These are phyloP conservation scores for Carex myosuroides DNA, from an alignment of 176 grass and related monocot species.

Conservation along the genomic window DNA sequence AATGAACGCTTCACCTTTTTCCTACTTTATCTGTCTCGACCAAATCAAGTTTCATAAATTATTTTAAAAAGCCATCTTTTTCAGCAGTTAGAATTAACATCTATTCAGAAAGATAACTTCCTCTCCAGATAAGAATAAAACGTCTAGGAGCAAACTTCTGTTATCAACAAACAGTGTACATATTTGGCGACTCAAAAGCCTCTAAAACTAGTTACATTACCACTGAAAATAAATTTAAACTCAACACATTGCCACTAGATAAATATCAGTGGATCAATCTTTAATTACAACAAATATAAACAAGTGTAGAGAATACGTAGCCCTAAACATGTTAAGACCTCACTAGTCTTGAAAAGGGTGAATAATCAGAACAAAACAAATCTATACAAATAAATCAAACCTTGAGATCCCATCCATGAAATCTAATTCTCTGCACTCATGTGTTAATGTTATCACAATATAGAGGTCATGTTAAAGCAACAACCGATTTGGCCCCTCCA, in stretches of 20 bases:
- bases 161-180: slow-evolving; percentile 1
- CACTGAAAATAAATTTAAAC: slow-evolving; percentile 4
- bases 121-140: neutral
- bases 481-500: slow-evolving; percentile 5
- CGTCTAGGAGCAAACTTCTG: neutral
- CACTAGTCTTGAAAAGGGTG: neutral
- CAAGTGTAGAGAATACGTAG: slow-evolving; percentile 14
- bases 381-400: slow-evolving; percentile 12
- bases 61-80: neutral
- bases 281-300: slow-evolving; percentile 28
- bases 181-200: neutral
- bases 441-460: slow-evolving; percentile 21
- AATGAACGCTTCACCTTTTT: too few species aligned
- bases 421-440: slow-evolving; percentile 18
- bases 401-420: slow-evolving; percentile 2
- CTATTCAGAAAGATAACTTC: neutral
- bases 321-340: slow-evolving; percentile 8
- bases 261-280: slow-evolving; percentile 6
- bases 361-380: slow-evolving; percentile 1
- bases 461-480: slow-evolving; percentile 16
- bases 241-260: neutral
- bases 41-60: neutral
- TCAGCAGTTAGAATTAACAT: too few species aligned
- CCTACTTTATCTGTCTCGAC: neutral
- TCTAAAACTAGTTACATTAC: neutral